Base-by-base conservation (phyloP, 2,329 filamentous ascomycete species). In the Colletotrichum tabaci region DNA sequence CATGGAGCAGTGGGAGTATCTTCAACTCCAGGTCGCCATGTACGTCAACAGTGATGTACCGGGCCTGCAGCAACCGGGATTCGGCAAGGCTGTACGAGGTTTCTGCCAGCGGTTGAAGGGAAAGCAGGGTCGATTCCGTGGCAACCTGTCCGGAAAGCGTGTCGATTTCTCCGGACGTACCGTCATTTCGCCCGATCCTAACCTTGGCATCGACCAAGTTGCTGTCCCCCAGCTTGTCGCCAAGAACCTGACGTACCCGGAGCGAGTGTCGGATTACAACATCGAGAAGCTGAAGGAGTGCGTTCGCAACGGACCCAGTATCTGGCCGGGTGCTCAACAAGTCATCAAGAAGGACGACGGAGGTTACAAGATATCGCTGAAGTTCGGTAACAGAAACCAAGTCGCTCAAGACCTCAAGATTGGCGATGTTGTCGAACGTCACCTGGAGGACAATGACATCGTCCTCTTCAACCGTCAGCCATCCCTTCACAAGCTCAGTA, bases 381-480 rank as follows among this genome's bases (percentile, higher is more conserved):
- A 92, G 75, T 95, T 93, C 76, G 92, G 90, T 71, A 92, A 93
- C 75, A 87, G 92, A 40, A 88, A 92, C 18, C 85, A 88, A 67
- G 88, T 92, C n/a, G 94, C 96, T 0, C 89, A 91, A 35, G 87
- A 93, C 55, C 87, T 99, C 26, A 87, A 90, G 61, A 89, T 93
- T 77, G 96, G 96, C 16, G 96, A 99, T 80, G 86, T 96, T 46
- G 96, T 99, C 6, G 95, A 99, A 79, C 92, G 96, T 40, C 96
- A 99, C 84, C 88, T 99, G 2, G 94, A 98, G 79, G 96, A 99
- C 78, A 94, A 94, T 60, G 96, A 99, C 80, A 93, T 98, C 75
- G 96, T 98, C 1, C 89, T 99, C 0, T 99, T 99, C 88, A 99
- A 99, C 80, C 94, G 96, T 73, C 96, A 99, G 79, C 96, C 96